Base-by-base conservation (phyloP, 2,329 filamentous ascomycete species). In the Fragosphaeria purpurea region DNA sequence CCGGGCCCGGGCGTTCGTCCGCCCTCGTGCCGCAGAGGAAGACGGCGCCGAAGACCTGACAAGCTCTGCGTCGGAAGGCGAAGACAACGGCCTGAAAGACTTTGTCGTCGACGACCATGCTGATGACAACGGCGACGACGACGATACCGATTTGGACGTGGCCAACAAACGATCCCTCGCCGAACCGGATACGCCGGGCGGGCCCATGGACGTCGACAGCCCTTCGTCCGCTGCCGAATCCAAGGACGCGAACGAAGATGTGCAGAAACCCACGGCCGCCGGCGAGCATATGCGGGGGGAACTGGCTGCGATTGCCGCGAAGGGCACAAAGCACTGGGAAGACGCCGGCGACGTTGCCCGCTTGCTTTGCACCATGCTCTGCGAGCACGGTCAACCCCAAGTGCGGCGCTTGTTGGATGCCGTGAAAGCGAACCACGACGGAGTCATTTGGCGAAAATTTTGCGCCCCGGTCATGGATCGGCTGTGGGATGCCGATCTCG, bases 31-130 rank as follows among this genome's bases (percentile, higher is more conserved):
- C 1, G 39, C 32, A 10, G 65, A 64, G 10, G 22, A 22, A 22
- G 63, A 70, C 13, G 72, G 67, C 11, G 76, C 74, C 11, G 77
- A 81, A 45, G 51, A 72, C 7, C 57, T 80, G n/a, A 72, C 70
- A 2, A 77, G 73, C 54, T 69, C 68, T 53, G 73, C 66, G 1
- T 52, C 53, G 9, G 48, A 53, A 22, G 75, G 50, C 22, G 75
- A 75, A 22, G 69, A 50, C 22, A 75, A 74, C 31, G 68, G 69
- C 7, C 41, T 71, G 22, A 64, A 67, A 5, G 65, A 69, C 43
- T 82, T 83, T 53, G 63, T 85, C 44, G 67, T 78, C 33, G 59
- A 67, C 13, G 67, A 70, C 47, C 46, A 50, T 8, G 59, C 63
- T 37, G 7, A 13, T 1, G 51, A 52, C 7, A 32, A 52, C 7